Base-by-base conservation (phyloP, 2,329 filamentous ascomycete species). In the Penicillium sp. region DNA sequence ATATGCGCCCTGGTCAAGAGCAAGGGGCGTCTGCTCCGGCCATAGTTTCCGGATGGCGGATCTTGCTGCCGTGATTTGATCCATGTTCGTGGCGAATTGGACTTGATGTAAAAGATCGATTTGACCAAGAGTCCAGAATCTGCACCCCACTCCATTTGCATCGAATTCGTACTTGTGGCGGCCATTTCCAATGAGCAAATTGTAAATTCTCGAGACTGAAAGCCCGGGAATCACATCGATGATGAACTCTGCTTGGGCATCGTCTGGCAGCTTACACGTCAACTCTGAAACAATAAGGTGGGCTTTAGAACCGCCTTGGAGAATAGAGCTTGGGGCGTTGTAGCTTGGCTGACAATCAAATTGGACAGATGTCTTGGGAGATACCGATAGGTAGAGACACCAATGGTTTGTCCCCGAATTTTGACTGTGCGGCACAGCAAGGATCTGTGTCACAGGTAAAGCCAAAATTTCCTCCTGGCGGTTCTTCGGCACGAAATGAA, bases 81-180 rank as follows among this genome's bases (percentile, higher is more conserved):
- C 19, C 7, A 9, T 3, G 15, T 57, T 28, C 6, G 7, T 45
- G 4, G 55, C 6, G 26, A 58, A 6, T 5, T 41, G 33, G 24
- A 26, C 2, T 29, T 54, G 28, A 31, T 47, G 9, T 4, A 61
- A 33, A 13, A 60, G 43, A 37, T 59, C 41, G 9, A 63, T 41
- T 34, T 56, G 53, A 26, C 49, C 49, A 4, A 33, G 52, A 6
- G 46, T 43, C 59, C 58, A 62, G 17, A 9, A 56, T 35, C 57
- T 44, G 45, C 56, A 60, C 3, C 57, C 61, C 6, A 55, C 51
- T 0, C 59, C 57, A 10, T 53, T 45, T 2, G 19, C 35, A 44
- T 61, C 54, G 43, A 61, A 63, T 41, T 61, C 58, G 31, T 62
- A 62, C 32, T 57, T 51, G 24, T 61, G 54, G 1, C 54, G 55